Evolutionary conservation across 371 early-diverging fungal species (phyloP).

Genomic region (Lichtheimia ramosa): DNA sequence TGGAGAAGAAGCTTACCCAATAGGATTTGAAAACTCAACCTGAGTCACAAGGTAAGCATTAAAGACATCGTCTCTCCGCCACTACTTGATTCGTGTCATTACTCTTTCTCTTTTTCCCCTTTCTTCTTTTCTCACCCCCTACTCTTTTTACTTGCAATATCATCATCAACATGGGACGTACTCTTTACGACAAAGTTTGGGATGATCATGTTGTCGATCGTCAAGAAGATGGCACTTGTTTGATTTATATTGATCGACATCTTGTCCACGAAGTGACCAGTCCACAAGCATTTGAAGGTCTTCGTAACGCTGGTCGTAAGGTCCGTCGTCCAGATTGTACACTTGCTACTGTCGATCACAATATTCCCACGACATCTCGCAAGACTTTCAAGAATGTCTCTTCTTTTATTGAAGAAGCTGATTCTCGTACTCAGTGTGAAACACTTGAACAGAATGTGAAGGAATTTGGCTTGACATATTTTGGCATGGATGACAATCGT

Average conservation of each 20-base stretch:
- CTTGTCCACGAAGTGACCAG: slow-evolving; percentile 71
- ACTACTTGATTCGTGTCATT: slow-evolving; percentile 2
- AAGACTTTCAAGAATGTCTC: slow-evolving; percentile 56
- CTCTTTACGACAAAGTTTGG: slow-evolving; percentile 53
- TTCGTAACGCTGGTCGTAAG: slow-evolving; percentile 54
- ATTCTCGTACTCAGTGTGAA: slow-evolving; percentile 63
- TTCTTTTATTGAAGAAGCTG: slow-evolving; percentile 63
- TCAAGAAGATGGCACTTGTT: slow-evolving; percentile 60
- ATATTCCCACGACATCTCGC: slow-evolving; percentile 62
- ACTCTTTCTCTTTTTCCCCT: slow-evolving; percentile 6
- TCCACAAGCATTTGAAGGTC: slow-evolving; percentile 71
- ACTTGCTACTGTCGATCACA: slow-evolving; percentile 74
- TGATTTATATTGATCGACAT: slow-evolving; percentile 73
- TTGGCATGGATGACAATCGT: slow-evolving; percentile 63
- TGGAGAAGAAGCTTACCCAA: slow-evolving; percentile 4
- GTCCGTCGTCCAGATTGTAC: slow-evolving; percentile 70
- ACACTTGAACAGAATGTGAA: slow-evolving; percentile 67
- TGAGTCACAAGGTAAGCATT: slow-evolving; percentile 8
- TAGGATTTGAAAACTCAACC: slow-evolving; percentile 6
- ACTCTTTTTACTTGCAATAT: slow-evolving; percentile 4
- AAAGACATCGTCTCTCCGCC: not conserved
- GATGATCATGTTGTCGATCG: slow-evolving; percentile 47
- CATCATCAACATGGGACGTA: slow-evolving; percentile 42
- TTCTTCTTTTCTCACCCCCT: slow-evolving; percentile 5
- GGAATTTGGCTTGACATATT: slow-evolving; percentile 68